Conservation (phyloP, 257 asterid species). For the Rhazya stricta region DNA sequence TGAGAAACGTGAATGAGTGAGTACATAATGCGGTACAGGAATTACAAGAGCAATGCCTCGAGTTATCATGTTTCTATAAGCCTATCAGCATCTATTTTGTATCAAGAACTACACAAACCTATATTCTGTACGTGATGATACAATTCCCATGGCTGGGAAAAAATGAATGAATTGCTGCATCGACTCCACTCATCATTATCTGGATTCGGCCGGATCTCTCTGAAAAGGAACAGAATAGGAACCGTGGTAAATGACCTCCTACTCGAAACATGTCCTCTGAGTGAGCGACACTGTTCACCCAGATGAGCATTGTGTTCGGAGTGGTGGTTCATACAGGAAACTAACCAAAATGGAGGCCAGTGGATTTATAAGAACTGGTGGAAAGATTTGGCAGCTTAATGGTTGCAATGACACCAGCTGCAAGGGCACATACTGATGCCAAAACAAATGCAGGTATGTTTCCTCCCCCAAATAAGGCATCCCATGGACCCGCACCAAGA, state of each 20-base stretch:
- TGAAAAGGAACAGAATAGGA: conserved; percentile 1
- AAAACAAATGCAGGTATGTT: conserved; percentile 86
- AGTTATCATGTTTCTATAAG: conserved; percentile 10
- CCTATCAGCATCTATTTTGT: background rate
- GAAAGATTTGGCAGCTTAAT: conserved; percentile 67
- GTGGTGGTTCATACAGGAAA: conserved; percentile 5
- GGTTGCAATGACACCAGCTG: conserved; percentile 72
- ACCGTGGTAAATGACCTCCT: background rate
- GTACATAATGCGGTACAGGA: conserved; percentile 1
- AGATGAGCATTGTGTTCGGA: background rate
- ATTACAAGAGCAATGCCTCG: conserved; percentile 5
- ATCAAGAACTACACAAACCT: conserved; percentile 18
- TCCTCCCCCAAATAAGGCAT: conserved; percentile 96
- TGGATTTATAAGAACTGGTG: conserved; percentile 49
- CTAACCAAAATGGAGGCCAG: conserved; percentile 87
- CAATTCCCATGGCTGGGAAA: conserved; percentile 13
- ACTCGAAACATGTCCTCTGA: background rate
- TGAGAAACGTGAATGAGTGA: background rate
- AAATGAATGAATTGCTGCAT: conserved; percentile 38
- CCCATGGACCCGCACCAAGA: conserved; percentile 99
- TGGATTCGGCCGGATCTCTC: conserved; percentile 4
- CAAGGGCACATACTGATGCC: conserved; percentile 70
- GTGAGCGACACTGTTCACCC: background rate
- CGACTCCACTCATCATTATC: conserved; percentile 7
- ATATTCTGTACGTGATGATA: conserved; percentile 14